Base-by-base conservation (phyloP, 192 early-diverging fungal genomes). In the Obelidium mucronatum region DNA sequence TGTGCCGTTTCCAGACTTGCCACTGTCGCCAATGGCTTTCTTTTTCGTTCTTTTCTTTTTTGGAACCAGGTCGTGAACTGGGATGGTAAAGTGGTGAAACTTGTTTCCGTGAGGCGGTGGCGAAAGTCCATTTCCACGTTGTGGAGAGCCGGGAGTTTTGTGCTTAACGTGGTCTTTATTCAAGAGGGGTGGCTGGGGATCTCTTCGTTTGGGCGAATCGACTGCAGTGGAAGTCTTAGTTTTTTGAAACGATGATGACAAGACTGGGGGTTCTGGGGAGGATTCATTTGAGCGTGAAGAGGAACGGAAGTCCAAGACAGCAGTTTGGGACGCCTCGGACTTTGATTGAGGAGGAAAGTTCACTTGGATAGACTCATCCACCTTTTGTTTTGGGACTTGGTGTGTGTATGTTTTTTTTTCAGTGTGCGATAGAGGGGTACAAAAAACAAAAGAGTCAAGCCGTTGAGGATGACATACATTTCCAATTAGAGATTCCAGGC, bases 301-400 rank as follows among this genome's bases (percentile, higher is more conserved):
- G n/a, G n/a, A n/a, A n/a, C n/a, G n/a, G n/a, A n/a, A n/a, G n/a
- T n/a, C n/a, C n/a, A n/a, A n/a, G n/a, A n/a, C n/a, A n/a, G n/a
- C n/a, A n/a, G n/a, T n/a, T n/a, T n/a, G n/a, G n/a, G n/a, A n/a
- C n/a, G n/a, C 26, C 24, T 58, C 17, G 0, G 22, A 26, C 26
- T 8, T 24, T 22, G 55, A 26, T 1, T 58, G 13, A 8, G 30
- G 6, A 31, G 8, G 13, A 5, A 58, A 58, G 55, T 58, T 58
- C 17, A 58, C 55, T 58, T 58, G 55, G 26, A 58, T 58, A 26
- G 13, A 58, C 26, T 58, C 55, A 31, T 58, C 55, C 17, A 58
- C 24, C 26, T 58, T 11, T 8, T 28, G 55, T 31, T 58, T 58
- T 22, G 55, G 55, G 24, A 58, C 55, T 58, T 22, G 55, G 24